A percentile compares a stretch with the other conserved stretches of the same genome.
Conservation (phyloP, 352 stramenopile species). For the Globisporangium mamillatum region DNA sequence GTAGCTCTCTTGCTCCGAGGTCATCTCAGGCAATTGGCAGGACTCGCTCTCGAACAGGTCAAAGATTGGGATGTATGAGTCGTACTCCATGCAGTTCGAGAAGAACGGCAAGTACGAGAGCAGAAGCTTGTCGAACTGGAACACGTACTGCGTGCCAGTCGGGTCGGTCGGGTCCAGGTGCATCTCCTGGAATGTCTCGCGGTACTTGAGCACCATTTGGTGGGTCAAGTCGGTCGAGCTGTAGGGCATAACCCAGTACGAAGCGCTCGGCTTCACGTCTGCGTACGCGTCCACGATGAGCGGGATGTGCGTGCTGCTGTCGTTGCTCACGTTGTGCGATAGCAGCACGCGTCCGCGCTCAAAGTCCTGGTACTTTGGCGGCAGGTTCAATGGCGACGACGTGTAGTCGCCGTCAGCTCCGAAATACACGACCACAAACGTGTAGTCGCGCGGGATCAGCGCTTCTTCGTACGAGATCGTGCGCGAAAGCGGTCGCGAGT, state of each 20-base stretch:
- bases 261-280: constrained; percentile 47
- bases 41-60: constrained; percentile 90
- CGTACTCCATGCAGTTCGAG: constrained; percentile 95
- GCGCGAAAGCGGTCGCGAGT: constrained; percentile 70
- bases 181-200: constrained; percentile 95
- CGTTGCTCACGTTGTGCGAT: constrained; percentile 89
- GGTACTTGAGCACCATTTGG: constrained; percentile 91
- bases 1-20: constrained; percentile 59
- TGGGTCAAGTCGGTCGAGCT: constrained; percentile 73
- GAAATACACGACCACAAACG: constrained; percentile 89
- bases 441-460: constrained; percentile 80
- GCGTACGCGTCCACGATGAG: constrained; percentile 74
- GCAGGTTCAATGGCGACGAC: constrained; percentile 91
- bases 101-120: constrained; percentile 96
- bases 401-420: constrained; percentile 56
- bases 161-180: constrained; percentile 49
- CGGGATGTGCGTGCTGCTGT: constrained; percentile 57
- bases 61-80: constrained; percentile 94
- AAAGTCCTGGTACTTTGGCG: constrained; percentile 91
- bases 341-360: constrained; percentile 93
- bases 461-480: constrained; percentile 85
- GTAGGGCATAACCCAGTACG: constrained; percentile 76
- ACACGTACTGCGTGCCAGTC: constrained; percentile 48
- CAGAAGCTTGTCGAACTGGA: constrained; percentile 80
- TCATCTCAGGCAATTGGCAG: constrained; percentile 86